Conservation (phyloP, 2,329 filamentous ascomycete species). For the Ophiostoma triangulosporum region DNA sequence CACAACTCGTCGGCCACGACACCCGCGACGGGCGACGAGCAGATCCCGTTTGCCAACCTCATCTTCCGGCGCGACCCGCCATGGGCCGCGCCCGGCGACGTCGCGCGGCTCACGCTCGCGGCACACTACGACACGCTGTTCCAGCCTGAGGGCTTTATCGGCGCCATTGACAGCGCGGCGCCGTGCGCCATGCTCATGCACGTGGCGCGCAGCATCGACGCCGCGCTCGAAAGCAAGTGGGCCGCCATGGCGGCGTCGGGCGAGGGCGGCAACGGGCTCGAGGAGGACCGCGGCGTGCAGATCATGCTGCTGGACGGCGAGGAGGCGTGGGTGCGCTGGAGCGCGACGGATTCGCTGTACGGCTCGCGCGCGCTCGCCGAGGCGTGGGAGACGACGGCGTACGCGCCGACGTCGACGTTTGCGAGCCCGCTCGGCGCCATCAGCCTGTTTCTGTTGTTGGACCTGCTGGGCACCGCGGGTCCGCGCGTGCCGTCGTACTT, state of each 20-base stretch:
- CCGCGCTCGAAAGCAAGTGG: conserved; percentile 77
- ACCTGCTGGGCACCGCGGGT: conserved; percentile 45
- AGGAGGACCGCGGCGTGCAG: conserved; percentile 72
- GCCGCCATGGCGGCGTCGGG: conserved; percentile 51
- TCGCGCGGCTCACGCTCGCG: conserved; percentile 70
- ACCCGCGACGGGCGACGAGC: conserved; percentile 53
- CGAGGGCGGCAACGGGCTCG: conserved; percentile 39
- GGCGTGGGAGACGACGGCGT: conserved; percentile 58
- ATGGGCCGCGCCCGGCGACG: conserved; percentile 59
- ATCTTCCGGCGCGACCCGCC: conserved; percentile 82
- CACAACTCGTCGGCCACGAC: conserved; percentile 87
- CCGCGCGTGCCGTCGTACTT: conserved; percentile 64
- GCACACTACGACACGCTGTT: conserved; percentile 90
- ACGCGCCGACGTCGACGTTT: conserved; percentile 63
- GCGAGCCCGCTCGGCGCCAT: conserved; percentile 65
- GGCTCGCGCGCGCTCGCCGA: conserved; percentile 73
- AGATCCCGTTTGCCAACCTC: conserved; percentile 76
- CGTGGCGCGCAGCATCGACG: conserved; percentile 66
- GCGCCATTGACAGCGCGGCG: conserved; percentile 84
- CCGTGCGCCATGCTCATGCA: conserved; percentile 92
- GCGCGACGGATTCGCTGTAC: conserved; percentile 70
- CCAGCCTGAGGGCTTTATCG: conserved; percentile 72
- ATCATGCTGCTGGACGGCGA: conserved; percentile 86
- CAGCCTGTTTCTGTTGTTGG: conserved; percentile 45
- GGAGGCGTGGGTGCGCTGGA: conserved; percentile 79